Evolutionary conservation across 805 yeast species (phyloP), one percentile per base, ranked within the genome.

Genomic region (Starmerella tilneyi): DNA sequence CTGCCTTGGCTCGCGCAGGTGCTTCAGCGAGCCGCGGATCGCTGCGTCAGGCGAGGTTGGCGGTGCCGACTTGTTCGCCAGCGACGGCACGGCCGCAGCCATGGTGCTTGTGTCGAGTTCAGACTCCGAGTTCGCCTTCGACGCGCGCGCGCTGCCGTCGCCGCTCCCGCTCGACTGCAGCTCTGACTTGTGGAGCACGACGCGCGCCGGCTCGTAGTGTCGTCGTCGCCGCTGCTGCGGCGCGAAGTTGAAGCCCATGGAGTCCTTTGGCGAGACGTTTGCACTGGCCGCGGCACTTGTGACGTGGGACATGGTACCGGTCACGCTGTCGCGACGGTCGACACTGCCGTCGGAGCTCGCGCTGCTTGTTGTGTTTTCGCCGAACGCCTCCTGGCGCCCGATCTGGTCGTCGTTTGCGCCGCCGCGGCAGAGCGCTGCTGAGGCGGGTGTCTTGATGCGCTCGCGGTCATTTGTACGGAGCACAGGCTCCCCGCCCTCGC

Each of bases 1-100:
- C 57, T 84, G 81, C 60, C 85, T 75, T 51, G 85, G 88, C 38
- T 80, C 81, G 46, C 78, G 76, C 50, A 86, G 76, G 57, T 85
- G 94, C 59, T 78, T 81, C 19, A 80, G 60, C 11, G 63, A 65
- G 17, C 52, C 50, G 20, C 46, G 44, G 24, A 23, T 11, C 12
- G 16, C 17, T 12, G 39, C 48, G 37, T 46, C 51, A 3, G 54
- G 54, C 8, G 54, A 51, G 15, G 44, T 36, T 2, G 48, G 40
- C 29, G 49, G 37, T 22, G 49, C 29, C n/a, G 46, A 20, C 19
- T 24, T 21, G 29, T 13, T 22, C 22, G 40, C 29, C 22, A 24
- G 30, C 9, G 40, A 28, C 29, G 40, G 40, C 28, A 23, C 40
- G 19, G 40, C 40, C 7, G 40, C 27, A 4, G 38, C 38, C 16